A percentile compares a stretch with the other conserved stretches of the same genome.
These are phyloP conservation scores for Hebeloma cylindrosporum DNA, from an alignment of 768 basidiomycete species.

Conservation along the genomic window DNA sequence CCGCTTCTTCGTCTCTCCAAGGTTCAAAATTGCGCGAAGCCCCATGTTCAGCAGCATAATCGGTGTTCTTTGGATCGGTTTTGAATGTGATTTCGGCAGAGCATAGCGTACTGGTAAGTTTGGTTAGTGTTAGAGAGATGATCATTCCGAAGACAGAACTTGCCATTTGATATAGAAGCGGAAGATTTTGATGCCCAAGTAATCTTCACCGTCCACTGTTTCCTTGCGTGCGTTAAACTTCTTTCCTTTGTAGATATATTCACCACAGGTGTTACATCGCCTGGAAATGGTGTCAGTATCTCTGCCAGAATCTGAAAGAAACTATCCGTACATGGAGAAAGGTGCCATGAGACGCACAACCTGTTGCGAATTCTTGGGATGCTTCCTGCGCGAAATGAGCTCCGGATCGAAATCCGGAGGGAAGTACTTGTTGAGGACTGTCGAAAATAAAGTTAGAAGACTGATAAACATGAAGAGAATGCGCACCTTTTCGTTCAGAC, in stretches of 20 bases:
- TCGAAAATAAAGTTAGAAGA: background rate
- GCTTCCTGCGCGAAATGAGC: conserved; percentile 88
- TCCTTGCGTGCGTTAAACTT: conserved; percentile 99
- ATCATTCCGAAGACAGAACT: conserved; percentile 26
- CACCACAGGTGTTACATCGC: conserved; percentile 94
- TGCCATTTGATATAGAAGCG: conserved; percentile 91
- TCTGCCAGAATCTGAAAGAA: conserved; percentile 9
- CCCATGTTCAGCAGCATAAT: conserved; percentile 92
- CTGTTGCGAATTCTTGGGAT: conserved; percentile 93
- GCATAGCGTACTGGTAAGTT: conserved; percentile 71
- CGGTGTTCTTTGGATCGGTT: conserved; percentile 97
- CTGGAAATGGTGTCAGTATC: conserved; percentile 36
- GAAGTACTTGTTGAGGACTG: conserved; percentile 93
- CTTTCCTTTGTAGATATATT: conserved; percentile 99
- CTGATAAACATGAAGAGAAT: background rate
- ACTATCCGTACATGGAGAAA: conserved; percentile 80
- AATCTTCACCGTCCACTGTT: conserved; percentile 95
- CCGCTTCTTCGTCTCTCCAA: conserved; percentile 82
- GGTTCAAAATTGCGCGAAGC: conserved; percentile 98
- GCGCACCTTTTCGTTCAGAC: conserved; percentile 81
- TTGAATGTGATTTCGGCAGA: conserved; percentile 99
- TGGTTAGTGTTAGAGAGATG: conserved; percentile 15
- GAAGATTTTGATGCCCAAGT: conserved; percentile 97
- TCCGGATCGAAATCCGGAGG: conserved; percentile 98
- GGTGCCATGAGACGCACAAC: conserved; percentile 99